Evolutionary conservation across 768 basidiomycete genomes (phyloP), one percentile per base, ranked within the genome.

Genomic region (Rhizopogon salebrosus): DNA sequence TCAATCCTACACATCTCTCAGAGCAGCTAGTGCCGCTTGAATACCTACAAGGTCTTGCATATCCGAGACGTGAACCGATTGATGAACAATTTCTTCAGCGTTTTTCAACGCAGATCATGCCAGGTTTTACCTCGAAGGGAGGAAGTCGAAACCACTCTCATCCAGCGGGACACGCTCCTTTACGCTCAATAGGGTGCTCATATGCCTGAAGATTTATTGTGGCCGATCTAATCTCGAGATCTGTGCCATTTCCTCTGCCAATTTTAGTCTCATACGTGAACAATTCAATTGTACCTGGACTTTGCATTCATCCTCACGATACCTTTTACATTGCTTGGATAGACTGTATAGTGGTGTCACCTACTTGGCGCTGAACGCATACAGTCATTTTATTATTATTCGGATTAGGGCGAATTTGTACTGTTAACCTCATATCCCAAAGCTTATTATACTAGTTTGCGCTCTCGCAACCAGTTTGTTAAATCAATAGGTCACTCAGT

Each of bases 71-170:
- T 10, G 78, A 87, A 59, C 83, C 84, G 46, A 72, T 75, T 22
- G 85, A 87, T 60, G 84, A 86, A 58, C 80, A 82, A 53, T 70
- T 83, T 51, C 69, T 87, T 45, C 77, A 80, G 57, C 78, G 80
- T 23, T 82, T 87, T 60, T 71, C 75, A 37, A 71, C 63, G 3
- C 66, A 64, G 20, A 53, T 60, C 0, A 54, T 66, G 37, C 48
- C 64, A 7, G 20, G n/a, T 20, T n/a, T 51, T 35, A 24, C 49
- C 35, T 56, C 60, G 46, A 68, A 64, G 36, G 54, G 53, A 2
- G 10, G 54, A 4, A 14, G 49, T n/a, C n/a, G 56, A 9, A 55
- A 20, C 8, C 57, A 59, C 51, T 50, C 64, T 1, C 61, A 50
- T 41, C 16, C 63, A 2, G 58, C 22, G 38, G 50, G 41, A 27